Base-by-base conservation (phyloP, 2,329 filamentous ascomycete species). In the Leptographium radiaticola region DNA sequence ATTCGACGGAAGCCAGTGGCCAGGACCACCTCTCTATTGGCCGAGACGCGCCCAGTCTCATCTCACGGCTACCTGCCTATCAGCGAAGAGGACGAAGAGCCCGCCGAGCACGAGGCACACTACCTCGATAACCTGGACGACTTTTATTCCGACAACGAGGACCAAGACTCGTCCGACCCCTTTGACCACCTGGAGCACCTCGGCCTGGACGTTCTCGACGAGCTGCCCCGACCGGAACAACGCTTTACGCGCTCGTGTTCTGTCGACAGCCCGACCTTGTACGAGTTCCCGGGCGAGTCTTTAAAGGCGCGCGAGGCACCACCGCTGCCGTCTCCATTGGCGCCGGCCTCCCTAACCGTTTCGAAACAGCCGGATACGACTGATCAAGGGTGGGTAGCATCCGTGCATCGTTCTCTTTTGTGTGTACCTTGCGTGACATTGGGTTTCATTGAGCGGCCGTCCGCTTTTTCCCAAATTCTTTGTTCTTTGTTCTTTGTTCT, bases 1-100 rank as follows among this genome's bases (percentile, higher is more conserved):
- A 76, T 83, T 67, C 76, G 75, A 63, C 74, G 81, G 58, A 83
- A 84, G 68, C 80, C 81, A 53, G 64, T 84, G 57, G 81, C 80
- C 75, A 36, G 76, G 76, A 49, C 79, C 75, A 38, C 70, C 73
- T 79, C 76, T 42, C 70, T 74, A 56, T 63, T 77, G 59, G 75
- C 72, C 51, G 70, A 72, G 38, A 68, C 73, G 2, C 16, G 30
- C 15, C 31, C 44, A 10, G n/a, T 45, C 25, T n/a, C 44, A 13
- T 38, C 47, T 30, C 50, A 18, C 34, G 20, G 30, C 20, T 12
- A 49, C 30, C 48, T 49, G 10, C 39, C n/a, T 15, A 47, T 47
- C 36, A 5, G 33, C 25, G 44, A 50, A 45, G 53, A 50, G 33
- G 43, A 49, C 11, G 51, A 55, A 20, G 39, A 43, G 6, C 4